These are phyloP conservation scores for Cymbopogon citratus DNA, from an alignment of 176 grass and related monocot species.

Conservation along the genomic window DNA sequence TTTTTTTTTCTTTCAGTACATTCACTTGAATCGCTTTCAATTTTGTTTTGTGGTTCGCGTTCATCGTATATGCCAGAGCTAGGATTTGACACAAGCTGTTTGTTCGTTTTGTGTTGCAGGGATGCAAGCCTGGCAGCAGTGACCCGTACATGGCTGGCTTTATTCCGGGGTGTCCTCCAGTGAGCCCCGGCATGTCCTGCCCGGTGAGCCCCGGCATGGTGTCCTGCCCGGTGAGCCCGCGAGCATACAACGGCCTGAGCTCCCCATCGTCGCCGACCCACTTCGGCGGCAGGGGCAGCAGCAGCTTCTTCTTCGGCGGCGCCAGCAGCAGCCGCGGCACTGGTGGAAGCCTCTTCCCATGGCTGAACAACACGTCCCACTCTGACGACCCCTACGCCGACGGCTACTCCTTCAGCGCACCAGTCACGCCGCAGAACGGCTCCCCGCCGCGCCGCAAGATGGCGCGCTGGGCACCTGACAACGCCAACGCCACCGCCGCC, in stretches of 20 bases:
- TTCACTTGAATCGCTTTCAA: too few relatives aligned
- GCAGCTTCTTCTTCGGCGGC: conserved; percentile 32
- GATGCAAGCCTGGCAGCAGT: conserved; percentile 26
- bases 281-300: neutral
- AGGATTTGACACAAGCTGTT: too few relatives aligned
- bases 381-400: neutral
- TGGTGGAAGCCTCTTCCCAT: neutral
- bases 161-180: neutral
- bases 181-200: neutral
- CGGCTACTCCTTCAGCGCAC: neutral
- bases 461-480: neutral
- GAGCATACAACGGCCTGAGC: neutral
- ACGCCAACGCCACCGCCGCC: neutral
- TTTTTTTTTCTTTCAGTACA: too few relatives aligned
- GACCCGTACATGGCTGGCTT: neutral
- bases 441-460: neutral
- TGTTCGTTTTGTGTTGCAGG: too few relatives aligned
- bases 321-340: neutral
- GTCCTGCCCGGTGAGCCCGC: neutral
- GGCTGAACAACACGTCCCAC: conserved; percentile 49
- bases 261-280: neutral
- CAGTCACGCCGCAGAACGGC: neutral
- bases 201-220: neutral
- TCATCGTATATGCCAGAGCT: too few relatives aligned
- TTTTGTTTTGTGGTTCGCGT: too few relatives aligned